phyloP scores from a whole-genome alignment of 768 basidiomycete species.

The Lentinula detonsa region DNA sequence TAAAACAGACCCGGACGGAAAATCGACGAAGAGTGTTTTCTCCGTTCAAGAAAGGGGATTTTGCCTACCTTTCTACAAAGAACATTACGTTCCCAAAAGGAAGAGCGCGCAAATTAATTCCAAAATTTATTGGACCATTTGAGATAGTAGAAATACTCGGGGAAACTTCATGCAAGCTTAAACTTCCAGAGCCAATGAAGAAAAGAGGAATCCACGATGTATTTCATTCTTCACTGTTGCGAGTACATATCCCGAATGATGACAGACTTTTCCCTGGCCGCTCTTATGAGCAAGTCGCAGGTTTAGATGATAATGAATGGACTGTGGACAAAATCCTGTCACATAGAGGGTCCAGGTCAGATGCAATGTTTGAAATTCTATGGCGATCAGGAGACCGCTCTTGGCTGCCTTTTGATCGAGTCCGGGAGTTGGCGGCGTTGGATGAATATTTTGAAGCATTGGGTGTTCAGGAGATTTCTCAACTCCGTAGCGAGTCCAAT shows the following conservation, averaged over 20 bases:
- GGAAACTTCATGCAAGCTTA: constrained; percentile 16
- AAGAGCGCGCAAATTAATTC: constrained; percentile 23
- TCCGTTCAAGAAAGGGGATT: constrained; percentile 12
- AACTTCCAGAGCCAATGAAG: constrained; percentile 16
- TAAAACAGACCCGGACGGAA: no score
- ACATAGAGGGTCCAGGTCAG: constrained; percentile 1
- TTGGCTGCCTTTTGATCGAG: constrained; percentile 4
- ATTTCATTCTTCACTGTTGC: constrained; percentile 20
- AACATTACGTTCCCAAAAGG: constrained; percentile 26
- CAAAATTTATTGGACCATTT: constrained; percentile 29
- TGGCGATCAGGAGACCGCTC: constrained; percentile 14
- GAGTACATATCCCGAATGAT: constrained; percentile 14
- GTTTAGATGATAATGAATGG: constrained; percentile 8
- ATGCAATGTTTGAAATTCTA: constrained; percentile 5
- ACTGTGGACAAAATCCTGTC: constrained; percentile 18
- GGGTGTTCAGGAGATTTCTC: no score
- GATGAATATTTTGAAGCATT: no score
- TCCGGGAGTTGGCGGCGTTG: no score
- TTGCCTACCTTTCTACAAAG: constrained; percentile 25
- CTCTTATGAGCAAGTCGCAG: no score
- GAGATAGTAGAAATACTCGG: constrained; percentile 11
- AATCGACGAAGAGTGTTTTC: no score
- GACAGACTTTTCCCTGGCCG: no score
- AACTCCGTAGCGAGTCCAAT: neutral
- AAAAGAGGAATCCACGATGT: constrained; percentile 18